Evolutionary conservation across 2,329 filamentous ascomycete species (phyloP), one percentile per base, ranked within the genome.

Genomic region (Colletotrichum australisinense): DNA sequence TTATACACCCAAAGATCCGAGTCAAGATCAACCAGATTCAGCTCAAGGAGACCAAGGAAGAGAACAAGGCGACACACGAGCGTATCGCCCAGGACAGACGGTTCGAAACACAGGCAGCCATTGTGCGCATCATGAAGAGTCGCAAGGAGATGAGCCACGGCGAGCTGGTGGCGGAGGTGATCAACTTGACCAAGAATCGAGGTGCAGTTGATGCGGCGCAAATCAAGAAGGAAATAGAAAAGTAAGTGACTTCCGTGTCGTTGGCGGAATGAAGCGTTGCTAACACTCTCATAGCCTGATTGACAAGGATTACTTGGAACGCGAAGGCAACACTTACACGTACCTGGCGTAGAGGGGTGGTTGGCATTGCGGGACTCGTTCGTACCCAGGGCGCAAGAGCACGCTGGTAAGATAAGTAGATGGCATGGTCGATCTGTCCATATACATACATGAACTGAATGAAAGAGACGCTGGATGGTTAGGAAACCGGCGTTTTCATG

Each of bases 11-110:
- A 24, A 97, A 97, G 83, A 93, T 94, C 83, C 92, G 95, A 69
- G 92, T 99, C 84, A 99, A 99, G 86, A 98, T 99, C 86, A 99
- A 98, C 84, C 96, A 98, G 84, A 97, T 99, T 77, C 97, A 99
- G 84, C 89, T 98, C 63, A 97, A 97, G 84, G 97, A 99, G 84
- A 98, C 97, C 0, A 94, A 93, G 78, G 93, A 96, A 79, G 97
- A 99, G 84, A 98, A 98, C 84, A 94, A 95, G 83, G 94, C 93
- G 78, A 98, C 95, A 1, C 95, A 98, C 83, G 93, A 98, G 82
- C 91, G 95, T 56, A 94, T 99, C 5, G 93, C 92, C 0, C 93
- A 94, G 65, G 97, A 99, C 80, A 88, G 97, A 63, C 95, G 98
- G 79, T 98, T 97, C 79, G 97, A 99, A 85, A 98, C 95, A 0